A percentile compares a stretch with the other conserved stretches of the same genome.
Evolutionary conservation across 345 rosid genomes (phyloP).

Genomic region (Citrus inodora): DNA sequence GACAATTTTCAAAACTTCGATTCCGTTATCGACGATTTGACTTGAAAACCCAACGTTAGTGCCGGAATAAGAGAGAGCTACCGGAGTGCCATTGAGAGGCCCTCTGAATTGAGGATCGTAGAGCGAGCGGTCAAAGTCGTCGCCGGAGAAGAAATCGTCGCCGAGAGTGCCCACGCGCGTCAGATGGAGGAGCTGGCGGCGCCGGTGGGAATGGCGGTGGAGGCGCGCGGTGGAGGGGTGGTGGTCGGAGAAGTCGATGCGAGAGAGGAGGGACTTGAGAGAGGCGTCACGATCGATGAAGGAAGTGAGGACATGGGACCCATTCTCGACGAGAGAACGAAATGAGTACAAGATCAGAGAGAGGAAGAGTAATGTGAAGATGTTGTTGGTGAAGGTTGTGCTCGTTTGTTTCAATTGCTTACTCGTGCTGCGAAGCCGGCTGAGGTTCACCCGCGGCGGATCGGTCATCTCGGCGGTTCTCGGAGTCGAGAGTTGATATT

Average conservation of each 20-base stretch:
- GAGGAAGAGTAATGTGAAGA: conserved; percentile 61
- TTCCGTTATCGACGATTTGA: conserved; percentile 50
- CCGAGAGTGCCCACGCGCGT: conserved; percentile 80
- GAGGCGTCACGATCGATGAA: conserved; percentile 88
- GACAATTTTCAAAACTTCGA: conserved; percentile 48
- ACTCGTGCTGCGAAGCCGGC: conserved; percentile 60
- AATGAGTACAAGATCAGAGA: conserved; percentile 76
- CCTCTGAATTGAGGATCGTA: conserved; percentile 11
- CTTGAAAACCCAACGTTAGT: conserved; percentile 52
- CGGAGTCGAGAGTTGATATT: not conserved
- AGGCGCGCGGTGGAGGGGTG: conserved; percentile 26
- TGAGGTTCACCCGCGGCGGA: conserved; percentile 51
- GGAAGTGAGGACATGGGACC: conserved; percentile 56
- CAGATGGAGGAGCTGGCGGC: conserved; percentile 78
- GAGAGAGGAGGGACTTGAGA: conserved; percentile 79
- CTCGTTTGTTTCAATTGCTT: conserved; percentile 53
- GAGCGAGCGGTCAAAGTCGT: conserved; percentile 53
- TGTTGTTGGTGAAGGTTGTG: conserved; percentile 44
- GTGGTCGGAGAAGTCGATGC: conserved; percentile 50
- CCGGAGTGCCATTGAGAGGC: conserved; percentile 51
- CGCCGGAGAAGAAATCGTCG: conserved; percentile 82
- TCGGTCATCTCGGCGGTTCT: conserved; percentile 54
- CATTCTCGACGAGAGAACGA: conserved; percentile 74
- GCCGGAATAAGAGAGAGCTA: conserved; percentile 49
- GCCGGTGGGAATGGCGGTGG: conserved; percentile 38